phyloP scores from a whole-genome alignment of 345 rosid species.

The Hibiscus syriacus region DNA sequence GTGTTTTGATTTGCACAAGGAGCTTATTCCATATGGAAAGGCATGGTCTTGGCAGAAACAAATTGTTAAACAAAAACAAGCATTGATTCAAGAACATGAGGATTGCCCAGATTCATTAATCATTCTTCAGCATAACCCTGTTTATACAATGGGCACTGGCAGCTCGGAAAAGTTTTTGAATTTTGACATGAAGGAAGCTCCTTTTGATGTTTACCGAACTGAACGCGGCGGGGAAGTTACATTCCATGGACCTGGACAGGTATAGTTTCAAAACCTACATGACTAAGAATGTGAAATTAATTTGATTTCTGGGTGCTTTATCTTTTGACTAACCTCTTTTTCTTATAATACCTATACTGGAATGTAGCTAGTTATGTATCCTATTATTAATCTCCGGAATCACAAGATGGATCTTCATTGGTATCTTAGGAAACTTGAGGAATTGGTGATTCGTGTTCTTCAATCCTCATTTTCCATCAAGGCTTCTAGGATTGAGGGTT shows the following conservation, averaged over 20 bases:
- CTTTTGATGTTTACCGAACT: slow-evolving; percentile 63
- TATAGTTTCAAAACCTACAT: slow-evolving; percentile 14
- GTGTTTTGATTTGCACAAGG: slow-evolving; percentile 53
- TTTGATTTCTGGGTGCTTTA: not conserved
- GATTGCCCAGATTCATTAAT: slow-evolving; percentile 65
- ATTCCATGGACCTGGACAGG: slow-evolving; percentile 98
- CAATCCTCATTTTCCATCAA: slow-evolving; percentile 52
- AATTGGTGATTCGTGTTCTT: slow-evolving; percentile 69
- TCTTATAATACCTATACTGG: not conserved
- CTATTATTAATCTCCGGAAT: slow-evolving; percentile 73
- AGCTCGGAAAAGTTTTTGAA: slow-evolving; percentile 50
- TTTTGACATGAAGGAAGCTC: slow-evolving; percentile 55
- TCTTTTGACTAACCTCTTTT: slow-evolving; percentile 13
- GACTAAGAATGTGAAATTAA: not conserved
- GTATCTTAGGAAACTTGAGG: slow-evolving; percentile 90
- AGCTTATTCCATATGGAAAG: slow-evolving; percentile 52
- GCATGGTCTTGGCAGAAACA: slow-evolving; percentile 81
- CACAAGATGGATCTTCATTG: slow-evolving; percentile 96
- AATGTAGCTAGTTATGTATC: slow-evolving; percentile 80
- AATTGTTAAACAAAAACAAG: slow-evolving; percentile 49
- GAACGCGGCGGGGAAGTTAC: slow-evolving; percentile 95
- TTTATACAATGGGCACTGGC: slow-evolving; percentile 70
- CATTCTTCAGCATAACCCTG: slow-evolving; percentile 64
- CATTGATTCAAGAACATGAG: slow-evolving; percentile 37
- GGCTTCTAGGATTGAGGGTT: slow-evolving; percentile 66